phyloP scores from a whole-genome alignment of 2,329 filamentous ascomycete genomes.

The Hyphodiscus sp. region DNA sequence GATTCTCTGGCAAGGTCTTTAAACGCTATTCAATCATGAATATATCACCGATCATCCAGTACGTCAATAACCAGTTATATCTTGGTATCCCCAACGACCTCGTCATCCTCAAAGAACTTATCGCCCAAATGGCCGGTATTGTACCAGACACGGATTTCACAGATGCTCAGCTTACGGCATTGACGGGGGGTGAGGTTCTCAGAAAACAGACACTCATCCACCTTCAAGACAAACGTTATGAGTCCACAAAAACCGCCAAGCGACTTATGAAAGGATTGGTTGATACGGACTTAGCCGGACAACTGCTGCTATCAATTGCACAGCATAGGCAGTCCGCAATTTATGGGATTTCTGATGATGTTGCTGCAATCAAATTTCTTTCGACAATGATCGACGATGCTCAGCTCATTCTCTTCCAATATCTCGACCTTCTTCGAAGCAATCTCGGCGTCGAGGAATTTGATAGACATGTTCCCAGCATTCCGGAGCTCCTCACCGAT shows the following conservation, averaged over 20 bases:
- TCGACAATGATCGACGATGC: slow-evolving; percentile 87
- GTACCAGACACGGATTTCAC: slow-evolving; percentile 82
- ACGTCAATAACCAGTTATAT: slow-evolving; percentile 78
- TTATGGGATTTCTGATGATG: slow-evolving; percentile 62
- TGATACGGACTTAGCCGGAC: slow-evolving; percentile 70
- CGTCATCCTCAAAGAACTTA: slow-evolving; percentile 84
- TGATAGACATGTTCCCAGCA: slow-evolving; percentile 67
- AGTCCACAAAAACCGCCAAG: slow-evolving; percentile 66
- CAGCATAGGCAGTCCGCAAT: slow-evolving; percentile 86
- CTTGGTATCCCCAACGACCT: slow-evolving; percentile 83
- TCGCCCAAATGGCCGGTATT: slow-evolving; percentile 90
- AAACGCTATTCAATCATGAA: slow-evolving; percentile 80
- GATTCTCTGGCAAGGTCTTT: slow-evolving; percentile 88
- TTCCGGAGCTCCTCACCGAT: slow-evolving; percentile 66
- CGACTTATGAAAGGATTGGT: slow-evolving; percentile 74
- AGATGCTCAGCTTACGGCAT: slow-evolving; percentile 77
- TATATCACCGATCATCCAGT: slow-evolving; percentile 78
- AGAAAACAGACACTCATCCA: slow-evolving; percentile 74
- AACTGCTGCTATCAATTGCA: slow-evolving; percentile 81
- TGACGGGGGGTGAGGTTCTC: slow-evolving; percentile 78
- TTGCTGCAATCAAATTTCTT: slow-evolving; percentile 81
- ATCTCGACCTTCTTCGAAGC: slow-evolving; percentile 79
- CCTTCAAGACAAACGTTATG: slow-evolving; percentile 75
- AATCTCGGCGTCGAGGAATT: slow-evolving; percentile 74
- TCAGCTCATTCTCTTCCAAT: slow-evolving; percentile 78